Conservation (phyloP, 2,329 filamentous ascomycete species). For the Fusarium nodosum region DNA sequence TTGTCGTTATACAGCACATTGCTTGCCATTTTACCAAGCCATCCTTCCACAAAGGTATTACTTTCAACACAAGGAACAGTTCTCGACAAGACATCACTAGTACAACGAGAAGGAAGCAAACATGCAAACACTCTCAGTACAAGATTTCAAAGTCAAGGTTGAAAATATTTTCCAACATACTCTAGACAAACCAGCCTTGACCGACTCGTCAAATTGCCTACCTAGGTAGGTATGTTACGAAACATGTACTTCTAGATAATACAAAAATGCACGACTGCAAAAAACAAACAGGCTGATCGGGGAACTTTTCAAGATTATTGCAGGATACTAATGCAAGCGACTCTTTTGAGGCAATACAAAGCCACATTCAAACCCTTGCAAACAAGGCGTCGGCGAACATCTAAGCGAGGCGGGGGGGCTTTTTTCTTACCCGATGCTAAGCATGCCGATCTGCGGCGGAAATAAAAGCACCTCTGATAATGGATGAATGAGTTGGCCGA, state of each 20-base stretch:
- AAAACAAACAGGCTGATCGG: neutral
- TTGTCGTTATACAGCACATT: too few species aligned
- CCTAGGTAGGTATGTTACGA: neutral
- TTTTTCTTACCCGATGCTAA: conserved; percentile 8
- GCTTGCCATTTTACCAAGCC: too few species aligned
- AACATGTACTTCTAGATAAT: neutral
- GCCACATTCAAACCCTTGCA: neutral
- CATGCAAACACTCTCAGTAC: neutral
- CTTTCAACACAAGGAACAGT: too few species aligned
- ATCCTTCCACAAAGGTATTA: too few species aligned
- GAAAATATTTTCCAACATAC: neutral
- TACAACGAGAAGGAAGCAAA: too few species aligned
- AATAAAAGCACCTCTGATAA: conserved; percentile 1
- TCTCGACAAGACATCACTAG: accelerated
- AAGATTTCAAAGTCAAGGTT: neutral
- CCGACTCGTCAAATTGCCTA: neutral
- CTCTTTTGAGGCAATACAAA: neutral
- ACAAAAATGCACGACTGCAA: neutral
- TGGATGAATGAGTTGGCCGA: neutral
- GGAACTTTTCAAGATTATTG: conserved; percentile 3
- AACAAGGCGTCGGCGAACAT: conserved; percentile 21
- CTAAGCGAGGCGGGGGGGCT: neutral
- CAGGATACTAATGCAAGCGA: conserved; percentile 4
- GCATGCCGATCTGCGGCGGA: conserved; percentile 15
- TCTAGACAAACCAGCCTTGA: neutral